Evolutionary conservation across 2,329 filamentous ascomycete species (phyloP).

Genomic region (Fusarium buharicum): DNA sequence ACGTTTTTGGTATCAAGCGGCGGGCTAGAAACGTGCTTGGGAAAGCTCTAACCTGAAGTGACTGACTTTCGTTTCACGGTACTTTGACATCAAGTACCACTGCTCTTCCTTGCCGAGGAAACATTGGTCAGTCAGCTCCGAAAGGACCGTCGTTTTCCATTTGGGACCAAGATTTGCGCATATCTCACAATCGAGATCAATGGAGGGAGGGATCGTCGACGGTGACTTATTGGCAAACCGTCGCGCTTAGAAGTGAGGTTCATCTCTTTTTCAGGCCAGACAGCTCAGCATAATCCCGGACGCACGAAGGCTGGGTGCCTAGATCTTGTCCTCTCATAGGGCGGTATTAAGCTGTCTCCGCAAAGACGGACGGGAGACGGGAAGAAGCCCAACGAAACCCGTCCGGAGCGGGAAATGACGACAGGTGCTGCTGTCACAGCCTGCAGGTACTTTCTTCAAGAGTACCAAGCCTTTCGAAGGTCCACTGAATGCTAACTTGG

Average conservation of each 20-base stretch:
- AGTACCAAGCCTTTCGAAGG: conserved; percentile 14
- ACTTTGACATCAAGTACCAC: conserved; percentile 31
- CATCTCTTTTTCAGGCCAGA: conserved; percentile 5
- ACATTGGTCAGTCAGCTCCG: conserved; percentile 28
- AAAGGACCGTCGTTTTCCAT: conserved; percentile 9
- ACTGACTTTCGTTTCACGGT: conserved; percentile 39
- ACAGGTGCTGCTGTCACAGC: conserved; percentile 21
- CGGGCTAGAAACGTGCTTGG: conserved; percentile 40
- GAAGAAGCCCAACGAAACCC: conserved; percentile 12
- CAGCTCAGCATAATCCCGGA: conserved; percentile 9
- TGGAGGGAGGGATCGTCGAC: conserved; percentile 20
- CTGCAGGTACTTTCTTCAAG: conserved; percentile 22
- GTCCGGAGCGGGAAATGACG: conserved; percentile 28
- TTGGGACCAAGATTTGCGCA: conserved; percentile 14
- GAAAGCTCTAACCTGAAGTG: conserved; percentile 34
- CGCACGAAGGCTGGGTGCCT: conserved; percentile 1
- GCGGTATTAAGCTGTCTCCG: conserved; percentile 8
- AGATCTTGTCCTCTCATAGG: conserved; percentile 13
- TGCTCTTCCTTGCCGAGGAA: conserved; percentile 17
- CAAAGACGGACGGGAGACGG: conserved; percentile 17
- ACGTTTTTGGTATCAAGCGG: conserved; percentile 44
- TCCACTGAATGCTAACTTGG: conserved; percentile 20
- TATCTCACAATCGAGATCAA: conserved; percentile 30
- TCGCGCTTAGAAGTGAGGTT: not conserved
- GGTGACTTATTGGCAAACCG: conserved; percentile 16